A percentile compares a stretch with the other conserved stretches of the same genome.
These are phyloP conservation scores for Anthracocystis walkeri DNA, from an alignment of 1,284 basidiomycete genomes.

Conservation along the genomic window DNA sequence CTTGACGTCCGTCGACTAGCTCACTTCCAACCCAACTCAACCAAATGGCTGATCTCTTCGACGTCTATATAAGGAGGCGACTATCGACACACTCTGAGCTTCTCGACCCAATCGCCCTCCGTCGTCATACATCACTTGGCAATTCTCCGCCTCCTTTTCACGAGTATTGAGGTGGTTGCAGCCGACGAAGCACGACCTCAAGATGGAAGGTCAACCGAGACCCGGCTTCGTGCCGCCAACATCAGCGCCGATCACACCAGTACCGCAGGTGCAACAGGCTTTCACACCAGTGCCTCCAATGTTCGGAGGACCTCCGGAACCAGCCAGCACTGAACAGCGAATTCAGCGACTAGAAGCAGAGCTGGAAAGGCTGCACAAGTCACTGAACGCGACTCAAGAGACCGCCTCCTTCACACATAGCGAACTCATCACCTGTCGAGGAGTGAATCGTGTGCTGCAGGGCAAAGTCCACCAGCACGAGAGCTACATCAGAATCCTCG, in stretches of 20 bases:
- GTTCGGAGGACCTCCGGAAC: neutral
- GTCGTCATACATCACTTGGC: slow-evolving; percentile 1
- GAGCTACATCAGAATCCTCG: neutral
- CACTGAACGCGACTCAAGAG: slow-evolving; percentile 10
- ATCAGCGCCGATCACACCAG: neutral
- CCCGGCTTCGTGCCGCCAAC: neutral
- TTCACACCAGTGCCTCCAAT: neutral
- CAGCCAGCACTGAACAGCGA: slow-evolving; percentile 1
- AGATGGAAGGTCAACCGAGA: neutral
- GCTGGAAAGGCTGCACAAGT: neutral
- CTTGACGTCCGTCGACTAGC: neutral
- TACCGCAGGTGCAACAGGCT: slow-evolving; percentile 7
- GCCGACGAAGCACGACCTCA: neutral
- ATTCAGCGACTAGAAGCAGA: slow-evolving; percentile 7
- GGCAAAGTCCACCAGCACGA: neutral
- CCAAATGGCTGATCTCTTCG: neutral
- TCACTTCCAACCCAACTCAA: neutral
- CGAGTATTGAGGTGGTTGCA: neutral
- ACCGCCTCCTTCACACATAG: neutral
- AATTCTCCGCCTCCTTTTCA: neutral
- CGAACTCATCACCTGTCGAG: neutral
- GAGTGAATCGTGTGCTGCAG: neutral
- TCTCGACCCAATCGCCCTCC: neutral
- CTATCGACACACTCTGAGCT: neutral
- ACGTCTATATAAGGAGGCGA: neutral